Conservation (phyloP, 306 rosid genomes). For the Gynostemma pentaphyllum region DNA sequence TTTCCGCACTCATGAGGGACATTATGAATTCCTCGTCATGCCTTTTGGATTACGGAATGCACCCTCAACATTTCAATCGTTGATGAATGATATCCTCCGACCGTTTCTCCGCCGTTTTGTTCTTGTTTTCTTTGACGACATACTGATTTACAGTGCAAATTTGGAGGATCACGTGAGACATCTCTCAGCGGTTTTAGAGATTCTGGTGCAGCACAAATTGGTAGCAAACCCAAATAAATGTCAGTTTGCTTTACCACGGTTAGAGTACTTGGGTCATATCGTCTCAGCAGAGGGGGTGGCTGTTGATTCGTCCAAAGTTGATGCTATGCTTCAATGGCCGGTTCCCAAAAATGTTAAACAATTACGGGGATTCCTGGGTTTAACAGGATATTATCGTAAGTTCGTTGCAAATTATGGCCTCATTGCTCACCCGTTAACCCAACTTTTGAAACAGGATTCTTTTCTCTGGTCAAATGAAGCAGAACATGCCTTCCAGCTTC, state of each 20-base stretch:
- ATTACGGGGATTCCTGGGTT: neutral
- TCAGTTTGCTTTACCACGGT: no score
- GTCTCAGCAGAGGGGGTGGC: neutral
- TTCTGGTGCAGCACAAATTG: neutral
- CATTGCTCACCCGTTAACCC: neutral
- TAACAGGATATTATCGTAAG: neutral
- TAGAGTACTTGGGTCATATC: neutral
- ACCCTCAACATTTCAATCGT: neutral
- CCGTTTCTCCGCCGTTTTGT: no score
- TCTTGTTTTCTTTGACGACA: no score
- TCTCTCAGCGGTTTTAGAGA: neutral
- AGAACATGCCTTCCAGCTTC: no score
- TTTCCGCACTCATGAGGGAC: no score
- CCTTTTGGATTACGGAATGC: neutral
- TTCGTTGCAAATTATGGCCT: neutral
- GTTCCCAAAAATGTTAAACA: neutral
- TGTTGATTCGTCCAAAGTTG: neutral
- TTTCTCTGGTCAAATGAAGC: neutral
- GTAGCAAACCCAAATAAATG: no score
- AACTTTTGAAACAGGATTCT: neutral
- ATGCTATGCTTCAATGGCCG: neutral
- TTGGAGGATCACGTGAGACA: accelerated
- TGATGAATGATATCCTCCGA: no score
- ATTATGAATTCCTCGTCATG: no score
- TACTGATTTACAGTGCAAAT: neutral